Evolutionary conservation across 1,284 basidiomycete species (phyloP).

Genomic region (Farysia itapuensis): DNA sequence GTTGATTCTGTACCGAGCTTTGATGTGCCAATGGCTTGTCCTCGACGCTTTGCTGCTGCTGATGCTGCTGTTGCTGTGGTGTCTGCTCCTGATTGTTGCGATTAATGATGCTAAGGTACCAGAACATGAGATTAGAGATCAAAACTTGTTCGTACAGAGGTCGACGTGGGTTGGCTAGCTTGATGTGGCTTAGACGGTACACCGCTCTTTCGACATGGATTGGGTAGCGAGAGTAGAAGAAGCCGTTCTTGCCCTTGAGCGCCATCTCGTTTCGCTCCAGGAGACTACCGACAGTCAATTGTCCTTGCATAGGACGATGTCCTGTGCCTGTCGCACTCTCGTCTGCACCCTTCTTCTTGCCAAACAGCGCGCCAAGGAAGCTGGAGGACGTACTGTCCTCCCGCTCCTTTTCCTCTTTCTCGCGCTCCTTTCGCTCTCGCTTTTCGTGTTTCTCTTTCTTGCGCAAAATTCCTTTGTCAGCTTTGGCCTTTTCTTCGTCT

Average conservation of each 20-base stretch:
- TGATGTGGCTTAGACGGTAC: constrained; percentile 95
- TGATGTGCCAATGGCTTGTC: no score
- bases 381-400: constrained; percentile 41
- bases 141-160: constrained; percentile 97
- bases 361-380: constrained; percentile 52
- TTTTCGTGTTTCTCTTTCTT: constrained; percentile 43
- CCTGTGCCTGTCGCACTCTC: constrained; percentile 4
- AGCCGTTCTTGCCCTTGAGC: constrained; percentile 12
- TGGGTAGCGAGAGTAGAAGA: constrained; percentile 78
- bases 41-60: no score
- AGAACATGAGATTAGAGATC: constrained; percentile 99
- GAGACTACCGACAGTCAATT: constrained; percentile 46
- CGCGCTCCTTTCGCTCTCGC: constrained; percentile 41
- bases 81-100: constrained; percentile 63
- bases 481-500: constrained; percentile 18
- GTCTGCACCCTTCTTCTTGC: constrained; percentile 50
- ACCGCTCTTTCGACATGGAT: constrained; percentile 98
- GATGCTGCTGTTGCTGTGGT: constrained; percentile 54
- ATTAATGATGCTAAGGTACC: constrained; percentile 98
- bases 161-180: constrained; percentile 91
- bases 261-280: constrained; percentile 32
- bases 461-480: constrained; percentile 29
- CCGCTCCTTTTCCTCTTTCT: constrained; percentile 38
- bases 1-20: no score
- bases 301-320: constrained; percentile 20